Base-by-base conservation (phyloP, 2,329 filamentous ascomycete species). In the Atkinsonella texensis region DNA sequence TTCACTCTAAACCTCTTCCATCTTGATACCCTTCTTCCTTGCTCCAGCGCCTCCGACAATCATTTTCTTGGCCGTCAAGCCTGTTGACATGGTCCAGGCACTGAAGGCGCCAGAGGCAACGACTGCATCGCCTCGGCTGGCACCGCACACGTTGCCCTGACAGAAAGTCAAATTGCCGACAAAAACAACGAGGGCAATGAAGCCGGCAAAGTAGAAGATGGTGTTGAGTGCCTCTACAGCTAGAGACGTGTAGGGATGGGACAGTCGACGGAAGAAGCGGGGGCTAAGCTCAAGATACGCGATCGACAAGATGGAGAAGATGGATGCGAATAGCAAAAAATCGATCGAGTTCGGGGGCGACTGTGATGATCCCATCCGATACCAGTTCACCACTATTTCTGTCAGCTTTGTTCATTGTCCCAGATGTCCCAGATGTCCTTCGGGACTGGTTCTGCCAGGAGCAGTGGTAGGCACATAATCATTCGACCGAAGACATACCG, bases 371-470 rank as follows among this genome's bases (percentile, higher is more conserved):
- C 79, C 68, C 54, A 65, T 68, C 62, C 76, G 71, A 63, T 80
- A 82, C 76, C 77, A 83, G 64, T 82, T 71, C 56, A 76, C 70
- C 52, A 83, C 80, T 83, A 17, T 8, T 28, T n/a, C n/a, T 18
- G 42, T 50, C 42, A 50, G 49, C 23, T 46, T 18, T 42, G n/a
- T n/a, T 42, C 28, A 8, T 28, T 28, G 28, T 28, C 28, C 28
- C 28, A 28, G 28, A 28, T 8, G 7, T 18, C n/a, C 40, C 28
- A 28, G 28, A 28, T 8, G 7, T 18, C n/a, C 40, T 42, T 42
- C 18, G 12, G 15, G 11, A 10, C 35, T 12, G 35, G 15, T 28
- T 28, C 28, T 8, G 28, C 35, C 35, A 38, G 35, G 15, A 12
- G 35, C 15, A 12, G 35, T 38, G 10, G 35, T 38, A 5, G 13